Evolutionary conservation across 1,284 basidiomycete species (phyloP).

Genomic region (Polyporus tsugae): DNA sequence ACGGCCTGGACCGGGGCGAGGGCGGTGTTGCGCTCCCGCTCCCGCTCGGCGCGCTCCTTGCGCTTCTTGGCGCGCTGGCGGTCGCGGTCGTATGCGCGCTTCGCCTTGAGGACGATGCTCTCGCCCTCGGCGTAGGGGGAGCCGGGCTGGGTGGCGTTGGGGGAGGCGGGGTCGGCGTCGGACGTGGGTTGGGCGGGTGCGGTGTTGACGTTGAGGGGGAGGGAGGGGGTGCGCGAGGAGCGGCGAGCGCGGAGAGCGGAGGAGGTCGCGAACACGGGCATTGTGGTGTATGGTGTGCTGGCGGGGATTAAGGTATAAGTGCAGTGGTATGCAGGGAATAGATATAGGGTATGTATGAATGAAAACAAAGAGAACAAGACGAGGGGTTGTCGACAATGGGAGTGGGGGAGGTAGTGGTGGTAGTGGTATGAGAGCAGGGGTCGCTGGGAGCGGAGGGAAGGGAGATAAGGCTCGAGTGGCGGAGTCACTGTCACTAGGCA

Average conservation of each 20-base stretch:
- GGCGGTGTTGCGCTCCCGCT: conserved; percentile 32
- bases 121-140: conserved; percentile 24
- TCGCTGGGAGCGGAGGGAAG: conserved; percentile 11
- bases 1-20: conserved; percentile 7
- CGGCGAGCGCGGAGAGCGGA: conserved; percentile 30
- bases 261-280: conserved; percentile 30
- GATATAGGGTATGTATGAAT: conserved; percentile 11
- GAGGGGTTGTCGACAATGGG: conserved; percentile 17
- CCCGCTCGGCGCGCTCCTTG: conserved; percentile 46
- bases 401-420: conserved; percentile 16
- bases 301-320: conserved; percentile 4
- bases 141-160: conserved; percentile 5
- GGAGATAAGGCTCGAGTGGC: conserved; percentile 26
- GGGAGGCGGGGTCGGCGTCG: not conserved
- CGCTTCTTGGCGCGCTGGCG: conserved; percentile 56
- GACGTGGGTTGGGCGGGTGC: conserved; percentile 5
- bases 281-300: conserved; percentile 20
- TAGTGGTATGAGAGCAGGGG: conserved; percentile 25
- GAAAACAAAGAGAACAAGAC: conserved; percentile 6
- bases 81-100: conserved; percentile 56
- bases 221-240: conserved; percentile 20
- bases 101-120: conserved; percentile 46
- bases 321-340: conserved; percentile 7
- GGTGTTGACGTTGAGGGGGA: conserved; percentile 11
- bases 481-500: conserved; percentile 11